Evolutionary conservation across 2,329 filamentous ascomycete species (phyloP), one percentile per base, ranked within the genome.

Genomic region (Malbranchea cinnamomea): DNA sequence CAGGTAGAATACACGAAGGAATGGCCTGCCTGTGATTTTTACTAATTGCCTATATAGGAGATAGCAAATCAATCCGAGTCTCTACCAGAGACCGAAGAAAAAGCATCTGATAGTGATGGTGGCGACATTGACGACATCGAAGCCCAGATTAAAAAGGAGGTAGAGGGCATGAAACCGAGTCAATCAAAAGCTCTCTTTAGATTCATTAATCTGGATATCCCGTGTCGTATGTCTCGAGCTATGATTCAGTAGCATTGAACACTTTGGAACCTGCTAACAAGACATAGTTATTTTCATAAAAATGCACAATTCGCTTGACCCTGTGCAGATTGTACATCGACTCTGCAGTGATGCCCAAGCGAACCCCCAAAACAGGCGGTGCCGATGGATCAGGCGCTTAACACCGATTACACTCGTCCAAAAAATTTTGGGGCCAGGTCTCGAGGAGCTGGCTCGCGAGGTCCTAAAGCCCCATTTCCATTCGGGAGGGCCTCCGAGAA

Each of bases 391-490:
- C 27, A 68, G 71, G 48, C 60, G 72, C 38, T 54, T 77, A 34
- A 73, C 67, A 13, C 72, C 72, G 11, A 63, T 74, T 38, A 66
- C 59, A 14, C 53, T 63, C 15, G 63, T 71, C 33, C 66, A 64
- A 16, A 72, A 71, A 47, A 68, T 68, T 19, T 61, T 68, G 17
- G 59, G 61, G 34, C 65, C 65, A 33, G 69, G 70, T 13, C 50
- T 77, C 17, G 65, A 68, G 34, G 60, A 61, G 30, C 61, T 74
- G 31, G 67, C 69, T 21, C 54, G 57, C 32, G 52, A 67, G 37
- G 68, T 76, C 19, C 58, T 77, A 23, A 60, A 60, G 34, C 65
- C 68, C 28, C 61, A 72, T 41, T 76, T 77, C 41, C 66, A 72
- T 39, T 59, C 59, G 21, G 63, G 59, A 15, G 57, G 56, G 10